Base-by-base conservation (phyloP, 345 rosid genomes). In the Corchorus capsularis region DNA sequence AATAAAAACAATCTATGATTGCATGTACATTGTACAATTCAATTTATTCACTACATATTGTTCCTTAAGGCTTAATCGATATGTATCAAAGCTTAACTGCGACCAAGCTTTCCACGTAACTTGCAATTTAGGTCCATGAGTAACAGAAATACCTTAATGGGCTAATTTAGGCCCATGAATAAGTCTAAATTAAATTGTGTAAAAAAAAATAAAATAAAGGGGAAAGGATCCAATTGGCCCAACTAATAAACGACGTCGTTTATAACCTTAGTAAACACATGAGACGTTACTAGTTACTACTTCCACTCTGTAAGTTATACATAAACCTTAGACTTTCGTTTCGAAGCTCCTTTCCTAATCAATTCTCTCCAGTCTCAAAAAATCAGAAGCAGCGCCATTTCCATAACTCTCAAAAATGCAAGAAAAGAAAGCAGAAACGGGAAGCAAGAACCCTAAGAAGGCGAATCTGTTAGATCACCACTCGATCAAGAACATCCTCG, bases 401-500 rank as follows among this genome's bases (percentile, higher is more conserved):
- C 35, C 49, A n/a, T 22, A 27, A 19, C 7, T 69, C 50, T 5
- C 5, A 46, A 46, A 73, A 75, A 83, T 89, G 96, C 86, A 86
- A 78, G 92, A 87, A 56, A 87, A 87, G 77, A 86, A 86, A 70
- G 37, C 79, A 39, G 98, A 88, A 75, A 80, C 77, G 77, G 83
- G 83, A 39, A 85, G 54, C 81, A 90, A 92, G 74, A 88, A 72
- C 77, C 87, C 86, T 32, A 96, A 90, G 91, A 94, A 94, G 82
- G 87, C 94, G 50, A 96, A 94, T 85, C 93, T 96, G 37, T 77
- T 94, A 63, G 99, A 96, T 86, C 99, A 94, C 82, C 79, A 92
- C 87, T 92, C 98, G 46, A 89, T 96, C 88, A 96, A 96, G 82
- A 95, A 96, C 87, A 70, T 87, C 74, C 98, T 94, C 57, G 99